Evolutionary conservation across 371 early-diverging fungal species (phyloP).

Genomic region (Choanephora cucurbitarum): DNA sequence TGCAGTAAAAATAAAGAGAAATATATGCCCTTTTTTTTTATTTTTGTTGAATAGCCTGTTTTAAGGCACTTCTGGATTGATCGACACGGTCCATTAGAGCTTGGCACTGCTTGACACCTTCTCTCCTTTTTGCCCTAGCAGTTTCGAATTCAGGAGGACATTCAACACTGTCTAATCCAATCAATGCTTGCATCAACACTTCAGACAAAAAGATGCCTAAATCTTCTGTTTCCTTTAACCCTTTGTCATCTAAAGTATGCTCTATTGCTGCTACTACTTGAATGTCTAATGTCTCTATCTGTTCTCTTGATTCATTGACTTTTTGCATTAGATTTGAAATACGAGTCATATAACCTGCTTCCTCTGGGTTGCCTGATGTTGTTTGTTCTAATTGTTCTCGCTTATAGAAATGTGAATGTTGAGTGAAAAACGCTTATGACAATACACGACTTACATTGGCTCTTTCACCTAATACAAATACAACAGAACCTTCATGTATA

Average conservation of each 20-base stretch:
- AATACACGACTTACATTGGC: conserved; percentile 28
- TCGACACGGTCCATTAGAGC: conserved; percentile 28
- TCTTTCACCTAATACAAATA: conserved; percentile 24
- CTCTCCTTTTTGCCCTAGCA: conserved; percentile 24
- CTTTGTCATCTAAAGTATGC: neutral
- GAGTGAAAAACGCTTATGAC: too few species aligned
- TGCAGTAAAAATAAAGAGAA: too few species aligned
- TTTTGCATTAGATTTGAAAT: conserved; percentile 25
- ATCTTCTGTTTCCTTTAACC: conserved; percentile 19
- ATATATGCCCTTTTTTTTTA: too few species aligned
- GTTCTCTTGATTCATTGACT: conserved; percentile 12
- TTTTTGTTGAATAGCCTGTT: conserved; percentile 7
- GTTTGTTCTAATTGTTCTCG: conserved; percentile 20
- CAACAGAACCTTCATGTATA: conserved; percentile 21
- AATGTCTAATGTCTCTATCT: conserved; percentile 20
- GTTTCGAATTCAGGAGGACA: conserved; percentile 30
- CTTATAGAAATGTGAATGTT: conserved; percentile 3
- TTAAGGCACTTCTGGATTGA: conserved; percentile 12
- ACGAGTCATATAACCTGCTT: conserved; percentile 25
- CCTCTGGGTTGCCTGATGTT: conserved; percentile 34
- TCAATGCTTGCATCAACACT: conserved; percentile 30
- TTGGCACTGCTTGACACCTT: conserved; percentile 30
- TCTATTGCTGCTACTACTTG: conserved; percentile 10
- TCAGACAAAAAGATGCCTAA: conserved; percentile 26
- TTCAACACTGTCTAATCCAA: conserved; percentile 31